Evolutionary conservation across 2,329 filamentous ascomycete genomes (phyloP), one percentile per base, ranked within the genome.

Genomic region (Stagonosporopsis tanaceti): DNA sequence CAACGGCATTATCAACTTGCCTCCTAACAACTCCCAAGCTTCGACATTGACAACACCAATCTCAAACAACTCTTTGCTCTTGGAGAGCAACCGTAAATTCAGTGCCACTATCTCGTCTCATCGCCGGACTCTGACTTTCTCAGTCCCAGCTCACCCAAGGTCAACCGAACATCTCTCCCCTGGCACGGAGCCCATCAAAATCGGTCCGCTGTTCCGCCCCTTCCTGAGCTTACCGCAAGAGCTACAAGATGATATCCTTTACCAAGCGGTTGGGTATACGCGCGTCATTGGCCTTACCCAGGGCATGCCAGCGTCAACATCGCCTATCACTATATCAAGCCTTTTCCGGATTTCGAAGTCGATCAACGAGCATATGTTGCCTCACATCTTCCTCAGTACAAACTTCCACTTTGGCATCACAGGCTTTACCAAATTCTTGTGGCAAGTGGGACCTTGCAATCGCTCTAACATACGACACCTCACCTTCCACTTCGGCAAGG

Each of bases 241-340:
- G 40, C 53, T 75, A 8, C 71, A 73, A 53, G 68, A 75, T 14
- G 57, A 66, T 50, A 67, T 74, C 9, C 57, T 72, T 4, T 64
- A 53, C 8, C 59, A 56, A 0, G 67, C 70, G n/a, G 55, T 67
- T 4, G 64, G 62, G 0, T 48, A 68, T 3, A 61, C 57, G 1
- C 47, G 61, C 17, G 45, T 47, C 27, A 65, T 57, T 17, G 35
- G n/a, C 4, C 35, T 57, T 12, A 37, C 25, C 8, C 50, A 27
- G 24, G 30, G n/a, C 14, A 8, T 8, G 6, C 6, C 9, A 39
- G 20, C 22, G 38, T 28, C 28, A 28, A 42, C 45, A 27, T 2
- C 55, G 7, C 58, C 59, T 8, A 65, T 65, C 45, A 60, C 59
- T 12, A 47, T 71, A 5, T 62, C 65, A 3, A 67, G 56, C 2